Evolutionary conservation across 2,329 filamentous ascomycete genomes (phyloP), one percentile per base, ranked within the genome.

Genomic region (Chaetomiaceae sp.): DNA sequence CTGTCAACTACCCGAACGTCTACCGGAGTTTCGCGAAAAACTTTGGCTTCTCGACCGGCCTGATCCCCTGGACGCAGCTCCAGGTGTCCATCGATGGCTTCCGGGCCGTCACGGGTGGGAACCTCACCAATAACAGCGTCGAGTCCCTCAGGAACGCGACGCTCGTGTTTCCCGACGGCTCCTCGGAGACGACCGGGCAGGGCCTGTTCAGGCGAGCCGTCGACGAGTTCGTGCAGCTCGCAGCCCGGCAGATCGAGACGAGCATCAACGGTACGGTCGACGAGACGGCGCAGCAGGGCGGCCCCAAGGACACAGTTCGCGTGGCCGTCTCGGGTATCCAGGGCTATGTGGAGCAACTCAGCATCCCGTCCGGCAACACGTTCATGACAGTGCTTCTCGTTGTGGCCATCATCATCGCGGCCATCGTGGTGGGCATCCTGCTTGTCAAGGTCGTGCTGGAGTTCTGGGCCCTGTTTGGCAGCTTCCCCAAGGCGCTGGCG

Each of bases 371-470:
- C 60, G 83, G 87, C 43, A 95, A 96, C 71, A 90, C 89, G 2
- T 97, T 97, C 73, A 95, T 99, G 91, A 96, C 89, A 0, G 84
- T 96, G 4, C 78, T 97, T 1, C 75, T 97, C 45, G 75, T 96
- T 53, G 92, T 96, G 54, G 88, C 89, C 55, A 93, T 96, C 58
- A 77, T 95, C 46, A 81, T 97, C 57, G 91, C 83, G 4, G 80
- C 81, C 30, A 92, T 96, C 58, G 85, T 87, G 38, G 87, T 96
- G 20, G 83, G 87, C 21, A 91, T 97, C 58, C 76, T 97, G 23
- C 78, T 97, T 5, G 79, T 95, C 70, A 99, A 97, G 74, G 83
- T 95, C 51, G 82, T 96, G 45, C 80, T 99, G 44, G 93, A 97
- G 70, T 75, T 82, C 34, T 96, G 92, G 89, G 86, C 90, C 14